Base-by-base conservation (phyloP, 257 asterid species). In the Gynochthodes officinalis region DNA sequence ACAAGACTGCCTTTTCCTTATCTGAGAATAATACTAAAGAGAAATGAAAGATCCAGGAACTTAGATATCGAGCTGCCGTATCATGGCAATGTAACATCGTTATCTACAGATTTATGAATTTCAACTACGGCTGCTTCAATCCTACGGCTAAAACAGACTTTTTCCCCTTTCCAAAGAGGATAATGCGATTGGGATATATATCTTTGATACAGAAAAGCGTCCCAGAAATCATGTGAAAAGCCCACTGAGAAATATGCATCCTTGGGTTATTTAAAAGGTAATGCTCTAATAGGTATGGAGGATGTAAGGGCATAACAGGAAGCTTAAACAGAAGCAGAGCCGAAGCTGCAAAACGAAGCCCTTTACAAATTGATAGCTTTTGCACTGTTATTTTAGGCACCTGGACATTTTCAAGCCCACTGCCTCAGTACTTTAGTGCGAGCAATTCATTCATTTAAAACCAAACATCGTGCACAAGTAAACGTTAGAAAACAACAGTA, bases 291-390 rank as follows among this genome's bases (percentile, higher is more conserved):
- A n/a, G n/a, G n/a, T n/a, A n/a, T 54, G 19, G 57, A 46, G 11
- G 27, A 58, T 72, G 32, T 77, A 66, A 46, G 70, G 74, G 64
- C 66, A 49, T 54, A 71, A 77, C 81, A 77, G 77, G 77, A 77
- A 77, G 71, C 70, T 43, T 72, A 66, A 55, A 44, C 74, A 52
- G 46, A 27, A 30, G 48, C 49, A 35, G 21, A 7, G 32, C n/a
- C 50, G 72, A 70, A 27, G 76, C 77, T 72, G 81, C 81, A 77
- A 77, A 77, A 77, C 77, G 81, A 69, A 57, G 70, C 77, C 77
- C 77, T 46, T 27, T 10, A 0, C 18, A 15, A 19, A 14, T 28
- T 23, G 60, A 23, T 77, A 42, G 6, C 48, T 23, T 32, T 64
- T 71, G 80, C 80, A 77, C 80, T 42, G 28, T 64, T 8, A 11